These are phyloP conservation scores for Sclerotinia glacialis DNA, from an alignment of 2,329 filamentous ascomycete genomes.

Conservation along the genomic window DNA sequence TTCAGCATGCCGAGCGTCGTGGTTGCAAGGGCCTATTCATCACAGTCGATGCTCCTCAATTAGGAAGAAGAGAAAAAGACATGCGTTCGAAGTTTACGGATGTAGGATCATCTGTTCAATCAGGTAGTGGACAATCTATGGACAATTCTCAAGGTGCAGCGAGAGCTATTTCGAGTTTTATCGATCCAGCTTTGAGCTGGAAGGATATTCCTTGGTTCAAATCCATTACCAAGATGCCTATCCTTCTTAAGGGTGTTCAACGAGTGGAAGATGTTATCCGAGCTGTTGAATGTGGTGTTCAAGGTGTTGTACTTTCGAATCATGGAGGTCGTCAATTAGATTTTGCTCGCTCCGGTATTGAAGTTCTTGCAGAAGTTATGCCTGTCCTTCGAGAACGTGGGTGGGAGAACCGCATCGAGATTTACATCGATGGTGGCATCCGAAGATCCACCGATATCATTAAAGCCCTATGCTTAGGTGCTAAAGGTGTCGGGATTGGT, in stretches of 20 bases:
- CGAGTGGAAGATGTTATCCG: conserved; percentile 90
- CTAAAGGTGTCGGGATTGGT: conserved; percentile 89
- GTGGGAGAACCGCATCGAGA: conserved; percentile 73
- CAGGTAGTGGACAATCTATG: conserved; percentile 61
- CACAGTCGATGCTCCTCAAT: conserved; percentile 94
- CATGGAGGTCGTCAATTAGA: conserved; percentile 95
- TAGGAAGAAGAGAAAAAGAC: conserved; percentile 93
- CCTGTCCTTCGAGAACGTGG: conserved; percentile 74
- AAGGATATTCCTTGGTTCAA: conserved; percentile 92
- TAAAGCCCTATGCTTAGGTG: conserved; percentile 90
- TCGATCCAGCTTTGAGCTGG: conserved; percentile 92
- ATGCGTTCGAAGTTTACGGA: conserved; percentile 94
- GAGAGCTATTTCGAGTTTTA: conserved; percentile 92
- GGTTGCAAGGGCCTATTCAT: conserved; percentile 97
- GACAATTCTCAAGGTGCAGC: conserved; percentile 91
- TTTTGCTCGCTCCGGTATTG: conserved; percentile 82
- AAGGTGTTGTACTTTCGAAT: conserved; percentile 92
- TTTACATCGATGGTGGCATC: conserved; percentile 89
- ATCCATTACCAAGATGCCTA: conserved; percentile 87
- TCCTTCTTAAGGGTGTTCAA: conserved; percentile 95
- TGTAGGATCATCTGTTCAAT: conserved; percentile 77
- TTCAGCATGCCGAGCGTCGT: conserved; percentile 84
- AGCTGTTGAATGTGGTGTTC: conserved; percentile 76
- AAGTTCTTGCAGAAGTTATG: conserved; percentile 91
- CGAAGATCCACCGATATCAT: conserved; percentile 90